Base-by-base conservation (phyloP, 108 stramenopile genomes). In the Discostella pseudostelligera region DNA sequence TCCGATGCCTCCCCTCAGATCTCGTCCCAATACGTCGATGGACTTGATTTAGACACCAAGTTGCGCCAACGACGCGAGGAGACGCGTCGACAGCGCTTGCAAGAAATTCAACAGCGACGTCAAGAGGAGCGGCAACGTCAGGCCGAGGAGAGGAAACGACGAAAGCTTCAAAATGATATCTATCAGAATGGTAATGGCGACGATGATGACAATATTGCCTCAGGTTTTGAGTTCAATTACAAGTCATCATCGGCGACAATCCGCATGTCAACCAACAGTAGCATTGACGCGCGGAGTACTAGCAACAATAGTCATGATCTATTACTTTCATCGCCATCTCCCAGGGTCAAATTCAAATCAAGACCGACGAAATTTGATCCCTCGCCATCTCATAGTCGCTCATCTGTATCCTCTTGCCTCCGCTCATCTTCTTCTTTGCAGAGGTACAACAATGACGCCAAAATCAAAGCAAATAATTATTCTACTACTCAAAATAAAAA, bases 71-170 rank as follows among this genome's bases (percentile, higher is more conserved):
- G 53, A 14, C 53, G 53, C 53, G 29, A 35, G 16, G 29, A 12
- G 8, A 14, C 53, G 1, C 29, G 53, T 1, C 29, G 53, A 3
- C 53, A 54, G 10, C 29, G 28, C 2, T 8, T 35, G 32, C 6
- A 54, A 16, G 1, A 8, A 12, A 29, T 14, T 8, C 13, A 35
- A 54, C 42, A 16, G 2, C 42, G 42, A 14, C 53, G 53, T 16
- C 32, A 32, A 32, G 16, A 35, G 11, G 32, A 54, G 12, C 28
- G 13, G n/a, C 14, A 11, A 16, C 53, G 32, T 14, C 29, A 54
- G 53, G 53, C 53, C 53, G 53, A 54, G 53, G 32, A 54, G 53
- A 13, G 53, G 11, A 54, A 54, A 16, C 28, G 53, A 35, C 29
- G 53, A 16, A 3, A 54, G 53, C 10, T 35, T 3, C 53, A 32